Base-by-base conservation (phyloP, 345 rosid species). In the Camelina sativa region DNA sequence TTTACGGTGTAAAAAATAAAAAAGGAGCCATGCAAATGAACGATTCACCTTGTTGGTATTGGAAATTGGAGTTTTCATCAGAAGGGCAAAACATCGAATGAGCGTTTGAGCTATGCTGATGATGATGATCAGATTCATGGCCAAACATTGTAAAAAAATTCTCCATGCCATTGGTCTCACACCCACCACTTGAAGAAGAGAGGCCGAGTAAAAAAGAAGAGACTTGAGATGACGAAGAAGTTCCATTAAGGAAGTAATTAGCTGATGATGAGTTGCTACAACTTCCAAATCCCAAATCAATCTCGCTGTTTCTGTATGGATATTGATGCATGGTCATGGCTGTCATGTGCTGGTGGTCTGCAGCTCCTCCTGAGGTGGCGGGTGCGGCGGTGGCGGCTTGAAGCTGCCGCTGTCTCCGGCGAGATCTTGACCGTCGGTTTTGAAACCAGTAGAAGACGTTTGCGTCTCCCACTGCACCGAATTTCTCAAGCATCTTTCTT, bases 381-480 rank as follows among this genome's bases (percentile, higher is more conserved):
- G 70, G 65, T 5, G 59, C 86, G 1, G 59, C 63, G 3, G 74
- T 56, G 22, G 81, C 87, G 0, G 96, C 97, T 73, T 88, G 93
- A 80, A 95, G 73, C 85, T 92, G 97, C 30, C 99, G 84, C 74
- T 89, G 97, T 28, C 93, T 90, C 81, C 97, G 93, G 72, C 99
- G 99, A 71, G 97, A 90, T 82, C 97, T 84, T 17, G 99, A 91
- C 28, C 99, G 83, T 38, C 99, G 71, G 76, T 95, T 95, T 76
- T 95, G 99, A 84, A 95, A 95, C 99, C 99, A 95, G 84, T 95
- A 95, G 86, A 95, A 95, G 78, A 95, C 97, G 75, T 95, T 95
- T 30, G 97, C 92, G 35, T 95, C 99, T 0, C 93, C 97, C 30
- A 92, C 97, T 5, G 96, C 73, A n/a, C 99, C 99, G 60, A 89